Evolutionary conservation across 768 basidiomycete genomes (phyloP).

Genomic region (Lactifluus subvellereus): DNA sequence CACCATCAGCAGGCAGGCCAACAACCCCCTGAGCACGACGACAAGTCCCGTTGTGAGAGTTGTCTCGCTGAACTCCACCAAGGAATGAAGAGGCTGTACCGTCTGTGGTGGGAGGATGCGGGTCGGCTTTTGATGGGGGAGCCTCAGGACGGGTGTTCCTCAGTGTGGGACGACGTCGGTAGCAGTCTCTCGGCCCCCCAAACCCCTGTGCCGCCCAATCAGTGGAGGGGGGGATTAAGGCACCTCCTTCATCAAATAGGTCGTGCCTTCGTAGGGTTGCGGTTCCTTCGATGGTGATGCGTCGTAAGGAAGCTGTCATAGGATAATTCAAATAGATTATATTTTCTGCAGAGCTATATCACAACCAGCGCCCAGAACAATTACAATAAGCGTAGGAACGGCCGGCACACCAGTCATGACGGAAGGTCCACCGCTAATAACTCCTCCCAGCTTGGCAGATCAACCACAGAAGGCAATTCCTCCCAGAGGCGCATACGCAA

Average conservation of each 20-base stretch:
- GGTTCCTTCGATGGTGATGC: not conserved
- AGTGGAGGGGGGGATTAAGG: not conserved
- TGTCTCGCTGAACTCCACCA: constrained; percentile 19
- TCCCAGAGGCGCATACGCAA: constrained; percentile 43
- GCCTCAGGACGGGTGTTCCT: not conserved
- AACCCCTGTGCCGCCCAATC: not conserved
- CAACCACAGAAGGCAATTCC: constrained; percentile 41
- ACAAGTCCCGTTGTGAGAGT: constrained; percentile 1
- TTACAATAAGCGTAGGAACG: not conserved
- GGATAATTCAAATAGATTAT: constrained; percentile 3
- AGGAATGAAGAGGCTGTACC: constrained; percentile 17
- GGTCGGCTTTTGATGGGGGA: constrained; percentile 18
- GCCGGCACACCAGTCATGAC: not conserved
- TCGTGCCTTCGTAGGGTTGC: not conserved
- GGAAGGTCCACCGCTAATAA: constrained; percentile 32
- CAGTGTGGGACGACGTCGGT: constrained; percentile 14
- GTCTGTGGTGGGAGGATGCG: constrained; percentile 20
- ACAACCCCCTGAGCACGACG: not conserved
- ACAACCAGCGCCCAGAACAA: not conserved
- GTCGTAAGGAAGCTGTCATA: not conserved
- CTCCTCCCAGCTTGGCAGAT: constrained; percentile 45
- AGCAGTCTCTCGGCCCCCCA: not conserved
- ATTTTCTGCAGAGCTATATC: not conserved
- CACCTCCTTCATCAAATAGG: not conserved
- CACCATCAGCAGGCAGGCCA: not conserved